phyloP scores from a whole-genome alignment of 2,329 filamentous ascomycete species.

The Mollisia scopiformis region DNA sequence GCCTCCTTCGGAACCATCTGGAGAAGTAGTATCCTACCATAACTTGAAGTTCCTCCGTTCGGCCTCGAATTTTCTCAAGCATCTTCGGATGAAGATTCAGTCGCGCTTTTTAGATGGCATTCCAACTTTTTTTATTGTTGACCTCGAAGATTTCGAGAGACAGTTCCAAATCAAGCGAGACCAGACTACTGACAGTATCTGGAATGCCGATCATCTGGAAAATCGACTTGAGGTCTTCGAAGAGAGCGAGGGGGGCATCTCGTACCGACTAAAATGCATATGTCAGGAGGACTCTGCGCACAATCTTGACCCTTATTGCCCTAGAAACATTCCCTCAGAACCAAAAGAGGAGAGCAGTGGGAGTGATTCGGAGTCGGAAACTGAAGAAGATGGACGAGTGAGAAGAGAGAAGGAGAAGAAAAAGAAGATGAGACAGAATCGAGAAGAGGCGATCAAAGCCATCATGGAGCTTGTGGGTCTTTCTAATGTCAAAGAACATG shows the following conservation, averaged over 20 bases:
- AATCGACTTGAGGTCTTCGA: constrained; percentile 12
- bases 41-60: too few species aligned
- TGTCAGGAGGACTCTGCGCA: background rate
- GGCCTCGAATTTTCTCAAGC: background rate
- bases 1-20: too few species aligned
- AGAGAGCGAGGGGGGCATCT: background rate
- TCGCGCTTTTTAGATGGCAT: too few species aligned
- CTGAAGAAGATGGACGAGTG: constrained; percentile 40
- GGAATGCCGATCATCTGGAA: constrained; percentile 20
- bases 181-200: constrained; percentile 13
- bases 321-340: constrained; percentile 2
- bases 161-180: constrained; percentile 4
- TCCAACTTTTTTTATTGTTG: background rate
- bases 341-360: background rate
- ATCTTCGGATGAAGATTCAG: too few species aligned
- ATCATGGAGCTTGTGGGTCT: constrained; percentile 58
- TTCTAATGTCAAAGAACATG: constrained; percentile 54
- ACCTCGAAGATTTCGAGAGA: constrained; percentile 3
- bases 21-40: background rate
- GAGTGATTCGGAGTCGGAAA: background rate
- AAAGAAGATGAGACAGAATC: constrained; percentile 36
- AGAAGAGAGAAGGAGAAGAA: background rate
- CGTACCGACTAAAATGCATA: constrained; percentile 9
- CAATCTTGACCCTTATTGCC: constrained; percentile 9
- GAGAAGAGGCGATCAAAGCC: constrained; percentile 47